Conservation (phyloP, 148 eudicot genomes). For the Amaranthus hypochondriacus region DNA sequence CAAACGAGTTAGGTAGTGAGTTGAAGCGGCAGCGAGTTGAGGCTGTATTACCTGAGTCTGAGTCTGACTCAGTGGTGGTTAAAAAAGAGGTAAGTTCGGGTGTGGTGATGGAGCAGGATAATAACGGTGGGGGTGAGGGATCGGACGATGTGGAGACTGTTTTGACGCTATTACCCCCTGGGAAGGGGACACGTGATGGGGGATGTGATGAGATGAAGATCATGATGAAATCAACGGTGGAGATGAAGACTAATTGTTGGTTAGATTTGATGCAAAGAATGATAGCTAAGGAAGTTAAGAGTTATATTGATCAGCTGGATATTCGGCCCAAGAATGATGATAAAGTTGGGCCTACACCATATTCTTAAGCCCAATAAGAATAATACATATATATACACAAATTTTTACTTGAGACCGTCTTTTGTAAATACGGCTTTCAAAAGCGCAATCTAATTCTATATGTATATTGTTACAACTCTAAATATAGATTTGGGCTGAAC, state of each 20-base stretch:
- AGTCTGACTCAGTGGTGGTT: slow-evolving; percentile 18
- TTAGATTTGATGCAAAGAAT: slow-evolving; percentile 22
- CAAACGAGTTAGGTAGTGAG: background rate
- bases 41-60: slow-evolving; percentile 15
- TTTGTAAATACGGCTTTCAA: no score
- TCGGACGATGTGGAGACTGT: slow-evolving; percentile 30
- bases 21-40: background rate
- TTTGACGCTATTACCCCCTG: slow-evolving; percentile 46
- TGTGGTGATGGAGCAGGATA: background rate
- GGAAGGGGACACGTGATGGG: slow-evolving; percentile 22
- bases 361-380: background rate
- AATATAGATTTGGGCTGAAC: no score
- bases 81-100: slow-evolving; percentile 7
- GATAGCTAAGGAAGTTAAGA: slow-evolving; percentile 33
- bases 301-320: slow-evolving; percentile 21
- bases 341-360: background rate
- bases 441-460: no score
- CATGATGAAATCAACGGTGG: slow-evolving; percentile 5
- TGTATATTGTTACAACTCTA: no score
- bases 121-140: slow-evolving; percentile 10
- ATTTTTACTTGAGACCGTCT: background rate
- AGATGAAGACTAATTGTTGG: slow-evolving; percentile 14
- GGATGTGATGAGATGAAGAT: background rate
- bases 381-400: background rate
- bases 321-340: slow-evolving; percentile 2